A percentile compares a stretch with the other conserved stretches of the same genome.
Conservation (phyloP, 352 stramenopile genomes). For the Pythium insidiosum region DNA sequence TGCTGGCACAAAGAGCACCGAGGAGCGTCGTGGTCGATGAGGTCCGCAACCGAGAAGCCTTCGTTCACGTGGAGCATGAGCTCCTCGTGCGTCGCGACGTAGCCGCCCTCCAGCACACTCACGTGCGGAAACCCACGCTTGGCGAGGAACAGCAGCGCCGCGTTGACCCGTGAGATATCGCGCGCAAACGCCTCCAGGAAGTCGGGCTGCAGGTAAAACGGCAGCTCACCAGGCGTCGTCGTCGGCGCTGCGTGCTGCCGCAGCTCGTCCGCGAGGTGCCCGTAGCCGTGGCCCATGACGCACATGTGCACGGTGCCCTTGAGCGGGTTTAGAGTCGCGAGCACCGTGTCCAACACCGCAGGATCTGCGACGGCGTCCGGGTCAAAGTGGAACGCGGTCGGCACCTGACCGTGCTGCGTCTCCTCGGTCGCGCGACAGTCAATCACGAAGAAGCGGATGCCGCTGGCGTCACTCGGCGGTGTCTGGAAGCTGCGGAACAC, state of each 20-base stretch:
- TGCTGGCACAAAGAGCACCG: conserved; percentile 58
- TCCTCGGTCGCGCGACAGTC: conserved; percentile 56
- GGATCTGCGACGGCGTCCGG: conserved; percentile 50
- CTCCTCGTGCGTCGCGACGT: conserved; percentile 42
- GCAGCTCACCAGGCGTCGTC: conserved; percentile 2
- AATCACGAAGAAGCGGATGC: conserved; percentile 75
- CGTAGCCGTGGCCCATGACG: conserved; percentile 75
- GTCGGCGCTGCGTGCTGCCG: conserved; percentile 23
- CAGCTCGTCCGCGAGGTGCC: conserved; percentile 51
- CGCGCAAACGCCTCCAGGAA: conserved; percentile 61
- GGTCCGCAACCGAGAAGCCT: conserved; percentile 50
- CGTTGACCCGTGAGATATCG: conserved; percentile 62
- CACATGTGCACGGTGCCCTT: conserved; percentile 66
- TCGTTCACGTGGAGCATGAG: conserved; percentile 29
- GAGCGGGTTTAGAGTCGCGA: conserved; percentile 53
- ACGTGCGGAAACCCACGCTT: conserved; percentile 70
- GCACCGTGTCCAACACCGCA: conserved; percentile 45
- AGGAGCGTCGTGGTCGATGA: conserved; percentile 63
- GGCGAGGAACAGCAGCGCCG: conserved; percentile 57
- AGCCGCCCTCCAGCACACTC: conserved; percentile 68
- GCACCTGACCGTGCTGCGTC: conserved; percentile 39
- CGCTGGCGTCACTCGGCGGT: conserved; percentile 14
- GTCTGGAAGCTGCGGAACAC: conserved; percentile 71
- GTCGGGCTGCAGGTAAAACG: conserved; percentile 40
- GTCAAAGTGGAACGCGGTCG: conserved; percentile 73